Evolutionary conservation across 805 yeast genomes (phyloP), one percentile per base, ranked within the genome.

Genomic region (Starmerella apicola): DNA sequence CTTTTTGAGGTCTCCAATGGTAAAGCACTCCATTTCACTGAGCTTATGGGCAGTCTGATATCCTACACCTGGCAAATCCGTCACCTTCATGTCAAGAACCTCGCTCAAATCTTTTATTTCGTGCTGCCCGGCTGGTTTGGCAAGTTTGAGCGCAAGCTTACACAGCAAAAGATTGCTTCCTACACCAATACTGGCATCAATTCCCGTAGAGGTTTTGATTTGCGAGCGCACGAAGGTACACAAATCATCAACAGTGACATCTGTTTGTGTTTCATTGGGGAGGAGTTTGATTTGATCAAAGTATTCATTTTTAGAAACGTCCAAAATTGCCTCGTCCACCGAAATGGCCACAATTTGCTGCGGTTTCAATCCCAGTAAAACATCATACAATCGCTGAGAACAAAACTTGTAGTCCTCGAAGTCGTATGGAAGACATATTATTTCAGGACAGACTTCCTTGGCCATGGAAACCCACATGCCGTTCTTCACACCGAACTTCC

Each of bases 381-480:
- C 67, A 2, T 73, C 65, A 57, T 85, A 91, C 38, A 91, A 73
- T 7, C 58, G 58, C 20, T 68, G 65, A 0, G 96, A 82, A 16
- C 70, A 68, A 24, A 53, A 50, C 54, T 81, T 91, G 54, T 85
- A 85, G 5, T 71, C 69, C 4, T 68, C 74, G 57, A 86, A 88
- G 46, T 83, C 79, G 54, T 84, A 83, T 6, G 74, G 78, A 15
- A 88, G 51, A 18, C 73, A 66, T 0, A 73, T 61, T 26, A 88
- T 56, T 3, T 72, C 61, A 0, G 91, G 94, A 51, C 96, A 82
- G 25, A 72, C 43, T 28, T 60, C 57, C 44, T 60, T 64, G 0
- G 96, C 97, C 1, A 63, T 49, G 1, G 74, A 63, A 1, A 82
- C 71, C 94, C 96, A 91, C 91, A 80, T 82, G 0, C 97, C 97